A percentile compares a stretch with the other conserved stretches of the same genome.
These are phyloP conservation scores for Paraconiothyrium sp. DNA, from an alignment of 2,329 filamentous ascomycete genomes.

Conservation along the genomic window DNA sequence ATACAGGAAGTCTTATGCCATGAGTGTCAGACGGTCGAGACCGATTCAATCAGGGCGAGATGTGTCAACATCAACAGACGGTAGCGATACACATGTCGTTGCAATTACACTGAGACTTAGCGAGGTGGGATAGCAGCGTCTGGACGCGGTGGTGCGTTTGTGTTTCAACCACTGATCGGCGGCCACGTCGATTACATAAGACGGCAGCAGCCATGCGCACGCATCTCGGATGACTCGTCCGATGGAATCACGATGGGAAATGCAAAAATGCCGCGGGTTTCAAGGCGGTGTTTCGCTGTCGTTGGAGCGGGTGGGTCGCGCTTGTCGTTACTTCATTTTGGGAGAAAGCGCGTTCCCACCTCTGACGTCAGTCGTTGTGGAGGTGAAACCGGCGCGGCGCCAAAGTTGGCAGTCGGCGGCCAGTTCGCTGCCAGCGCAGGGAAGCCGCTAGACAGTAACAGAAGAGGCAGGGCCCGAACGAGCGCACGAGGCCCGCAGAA, in stretches of 20 bases:
- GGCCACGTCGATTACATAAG: neutral
- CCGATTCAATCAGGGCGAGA: neutral
- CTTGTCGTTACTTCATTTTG: neutral
- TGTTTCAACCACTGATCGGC: no score
- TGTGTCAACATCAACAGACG: neutral
- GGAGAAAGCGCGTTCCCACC: neutral
- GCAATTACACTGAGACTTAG: neutral
- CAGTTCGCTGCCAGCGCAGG: neutral
- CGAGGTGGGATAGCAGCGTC: neutral
- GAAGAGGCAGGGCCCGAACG: neutral
- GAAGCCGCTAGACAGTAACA: neutral
- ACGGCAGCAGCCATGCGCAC: neutral
- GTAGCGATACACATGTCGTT: neutral
- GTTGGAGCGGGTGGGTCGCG: neutral
- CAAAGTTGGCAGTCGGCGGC: neutral
- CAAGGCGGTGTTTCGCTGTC: constrained; percentile 10
- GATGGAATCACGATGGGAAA: neutral
- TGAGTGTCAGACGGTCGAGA: neutral
- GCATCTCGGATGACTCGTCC: neutral
- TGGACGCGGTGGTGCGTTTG: neutral
- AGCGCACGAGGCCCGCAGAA: neutral
- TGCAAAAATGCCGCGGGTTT: neutral
- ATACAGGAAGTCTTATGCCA: neutral
- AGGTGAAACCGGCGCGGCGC: neutral
- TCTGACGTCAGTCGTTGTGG: constrained; percentile 8